Conservation (phyloP, 1,284 basidiomycete species). For the Microbotryum violaceum region DNA sequence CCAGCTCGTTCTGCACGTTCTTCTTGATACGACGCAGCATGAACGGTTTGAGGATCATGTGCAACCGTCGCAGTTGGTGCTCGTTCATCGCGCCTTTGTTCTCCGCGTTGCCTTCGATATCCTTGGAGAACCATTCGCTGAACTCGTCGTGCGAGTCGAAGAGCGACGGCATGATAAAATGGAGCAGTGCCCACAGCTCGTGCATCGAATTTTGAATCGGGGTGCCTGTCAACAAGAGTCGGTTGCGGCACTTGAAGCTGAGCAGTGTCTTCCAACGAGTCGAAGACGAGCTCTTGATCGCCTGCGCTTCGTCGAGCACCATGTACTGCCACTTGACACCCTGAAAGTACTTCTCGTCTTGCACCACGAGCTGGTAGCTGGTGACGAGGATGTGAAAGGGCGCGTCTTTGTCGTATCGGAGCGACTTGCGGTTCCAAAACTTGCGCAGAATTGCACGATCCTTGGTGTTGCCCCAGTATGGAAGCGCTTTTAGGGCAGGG, state of each 20-base stretch:
- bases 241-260: conserved; percentile 92
- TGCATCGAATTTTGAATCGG: conserved; percentile 99
- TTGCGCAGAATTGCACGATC: conserved; percentile 90
- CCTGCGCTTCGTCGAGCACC: conserved; percentile 98
- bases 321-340: conserved; percentile 99
- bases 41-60: conserved; percentile 99
- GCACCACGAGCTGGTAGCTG: conserved; percentile 91
- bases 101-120: conserved; percentile 78
- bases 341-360: conserved; percentile 98
- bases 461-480: conserved; percentile 98
- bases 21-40: conserved; percentile 97
- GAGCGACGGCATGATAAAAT: conserved; percentile 99
- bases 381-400: conserved; percentile 97
- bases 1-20: conserved; percentile 99
- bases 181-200: conserved; percentile 97
- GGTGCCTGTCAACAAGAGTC: conserved; percentile 90
- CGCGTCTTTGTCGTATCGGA: conserved; percentile 89
- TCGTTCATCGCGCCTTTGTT: conserved; percentile 91
- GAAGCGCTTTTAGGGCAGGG: conserved; percentile 84
- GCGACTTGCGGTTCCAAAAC: conserved; percentile 98
- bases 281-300: conserved; percentile 97
- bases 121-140: conserved; percentile 99
- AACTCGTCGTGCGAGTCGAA: conserved; percentile 99
- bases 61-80: conserved; percentile 86
- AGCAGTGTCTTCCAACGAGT: conserved; percentile 96